Evolutionary conservation across 345 rosid species (phyloP).

Genomic region (Ceriops tagal): DNA sequence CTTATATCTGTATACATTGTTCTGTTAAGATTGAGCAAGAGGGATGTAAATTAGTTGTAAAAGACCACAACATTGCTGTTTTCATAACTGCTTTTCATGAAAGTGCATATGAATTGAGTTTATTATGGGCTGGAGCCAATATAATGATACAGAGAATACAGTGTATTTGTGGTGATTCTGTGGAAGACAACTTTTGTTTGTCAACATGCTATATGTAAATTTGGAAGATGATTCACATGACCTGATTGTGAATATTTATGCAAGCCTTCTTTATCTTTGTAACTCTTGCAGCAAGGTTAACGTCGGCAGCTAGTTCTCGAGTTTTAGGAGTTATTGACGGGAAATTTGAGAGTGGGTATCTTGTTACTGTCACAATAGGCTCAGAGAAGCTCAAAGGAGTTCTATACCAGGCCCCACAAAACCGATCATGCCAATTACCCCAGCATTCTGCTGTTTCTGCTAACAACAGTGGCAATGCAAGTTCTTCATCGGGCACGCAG

Average conservation of each 20-base stretch:
- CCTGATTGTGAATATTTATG: background rate
- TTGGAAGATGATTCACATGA: background rate
- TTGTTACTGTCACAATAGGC: slow-evolving; percentile 75
- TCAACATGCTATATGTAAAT: no score
- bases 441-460: slow-evolving; percentile 28
- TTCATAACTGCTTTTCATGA: background rate
- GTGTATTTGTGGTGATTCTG: no score
- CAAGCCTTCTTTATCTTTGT: background rate
- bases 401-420: slow-evolving; percentile 55
- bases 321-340: slow-evolving; percentile 89
- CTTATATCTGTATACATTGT: background rate
- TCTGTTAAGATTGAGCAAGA: no score
- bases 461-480: slow-evolving; percentile 24
- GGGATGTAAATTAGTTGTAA: no score
- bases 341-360: slow-evolving; percentile 82
- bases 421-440: slow-evolving; percentile 32
- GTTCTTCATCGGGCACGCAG: slow-evolving; percentile 38
- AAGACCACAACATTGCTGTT: no score
- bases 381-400: slow-evolving; percentile 79
- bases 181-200: no score
- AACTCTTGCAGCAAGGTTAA: slow-evolving; percentile 28
- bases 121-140: no score
- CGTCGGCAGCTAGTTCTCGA: slow-evolving; percentile 41
- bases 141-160: no score
- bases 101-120: no score